These are phyloP conservation scores for Beta vulgaris DNA, from an alignment of 148 eudicot genomes.

Conservation along the genomic window DNA sequence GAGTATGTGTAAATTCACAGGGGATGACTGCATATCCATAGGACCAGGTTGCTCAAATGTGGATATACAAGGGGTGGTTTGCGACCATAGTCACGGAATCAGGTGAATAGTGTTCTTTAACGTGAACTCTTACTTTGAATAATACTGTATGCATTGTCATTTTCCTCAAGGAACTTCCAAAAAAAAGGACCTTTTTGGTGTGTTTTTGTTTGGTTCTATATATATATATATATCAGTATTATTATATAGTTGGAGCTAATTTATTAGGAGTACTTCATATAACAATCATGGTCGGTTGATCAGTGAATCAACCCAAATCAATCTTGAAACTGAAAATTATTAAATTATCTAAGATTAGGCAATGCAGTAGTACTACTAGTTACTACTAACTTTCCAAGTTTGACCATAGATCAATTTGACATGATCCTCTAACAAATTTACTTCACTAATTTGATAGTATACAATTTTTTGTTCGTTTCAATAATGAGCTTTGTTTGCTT, in stretches of 20 bases:
- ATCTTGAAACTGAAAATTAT: neutral
- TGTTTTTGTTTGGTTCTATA: slow-evolving; percentile 8
- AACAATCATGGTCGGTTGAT: neutral
- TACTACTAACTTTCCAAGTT: neutral
- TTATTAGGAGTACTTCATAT: neutral
- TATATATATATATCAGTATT: too few relatives aligned
- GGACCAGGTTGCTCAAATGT: slow-evolving; percentile 84
- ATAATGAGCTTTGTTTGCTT: too few relatives aligned
- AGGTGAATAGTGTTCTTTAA: slow-evolving; percentile 40
- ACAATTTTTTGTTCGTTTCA: neutral
- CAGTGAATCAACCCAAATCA: neutral
- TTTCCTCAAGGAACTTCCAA: slow-evolving; percentile 16
- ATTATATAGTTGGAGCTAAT: neutral
- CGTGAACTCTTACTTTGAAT: neutral
- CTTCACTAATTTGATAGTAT: neutral
- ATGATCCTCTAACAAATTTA: neutral
- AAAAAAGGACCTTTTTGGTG: slow-evolving; percentile 28
- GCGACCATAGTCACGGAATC: slow-evolving; percentile 94
- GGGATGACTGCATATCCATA: slow-evolving; percentile 96
- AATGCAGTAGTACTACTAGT: neutral
- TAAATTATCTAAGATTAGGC: neutral
- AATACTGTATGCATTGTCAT: slow-evolving; percentile 6
- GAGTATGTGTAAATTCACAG: slow-evolving; percentile 30
- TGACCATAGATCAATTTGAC: neutral
- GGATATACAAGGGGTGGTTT: slow-evolving; percentile 75